These are phyloP conservation scores for Kwoniella dejecticola DNA, from an alignment of 768 basidiomycete genomes.

Conservation along the genomic window DNA sequence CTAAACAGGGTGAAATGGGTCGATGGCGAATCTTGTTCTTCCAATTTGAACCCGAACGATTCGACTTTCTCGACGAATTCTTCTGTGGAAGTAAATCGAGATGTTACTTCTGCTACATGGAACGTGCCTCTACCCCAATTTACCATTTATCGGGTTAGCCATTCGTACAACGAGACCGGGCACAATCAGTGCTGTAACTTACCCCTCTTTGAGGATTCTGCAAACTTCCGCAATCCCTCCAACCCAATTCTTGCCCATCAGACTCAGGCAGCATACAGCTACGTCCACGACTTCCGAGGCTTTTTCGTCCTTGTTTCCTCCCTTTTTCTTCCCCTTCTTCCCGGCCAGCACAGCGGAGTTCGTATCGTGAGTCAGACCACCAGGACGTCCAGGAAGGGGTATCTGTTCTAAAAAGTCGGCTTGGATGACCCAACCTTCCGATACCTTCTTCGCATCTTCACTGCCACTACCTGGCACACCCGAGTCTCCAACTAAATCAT, in stretches of 20 bases:
- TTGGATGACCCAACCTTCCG: constrained; percentile 71
- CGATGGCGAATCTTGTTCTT: constrained; percentile 51
- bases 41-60: constrained; percentile 54
- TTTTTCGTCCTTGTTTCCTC: constrained; percentile 59
- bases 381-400: constrained; percentile 73
- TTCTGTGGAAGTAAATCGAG: constrained; percentile 52
- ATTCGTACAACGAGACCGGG: no score
- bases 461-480: constrained; percentile 75
- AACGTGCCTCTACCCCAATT: constrained; percentile 41
- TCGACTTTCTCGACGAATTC: constrained; percentile 48
- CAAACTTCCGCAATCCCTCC: constrained; percentile 83
- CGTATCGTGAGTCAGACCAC: constrained; percentile 24
- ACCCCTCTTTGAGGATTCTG: constrained; percentile 83
- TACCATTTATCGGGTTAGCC: no score
- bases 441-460: constrained; percentile 58
- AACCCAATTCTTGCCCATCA: constrained; percentile 99
- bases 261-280: constrained; percentile 87
- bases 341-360: background rate
- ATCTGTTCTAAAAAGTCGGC: constrained; percentile 82
- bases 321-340: constrained; percentile 61
- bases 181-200: constrained; percentile 55
- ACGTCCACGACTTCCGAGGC: constrained; percentile 83
- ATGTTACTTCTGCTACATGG: constrained; percentile 56
- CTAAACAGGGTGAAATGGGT: constrained; percentile 56
- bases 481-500: constrained; percentile 57